Evolutionary conservation across 2,329 filamentous ascomycete genomes (phyloP).

Genomic region (Verticillium longisporum): DNA sequence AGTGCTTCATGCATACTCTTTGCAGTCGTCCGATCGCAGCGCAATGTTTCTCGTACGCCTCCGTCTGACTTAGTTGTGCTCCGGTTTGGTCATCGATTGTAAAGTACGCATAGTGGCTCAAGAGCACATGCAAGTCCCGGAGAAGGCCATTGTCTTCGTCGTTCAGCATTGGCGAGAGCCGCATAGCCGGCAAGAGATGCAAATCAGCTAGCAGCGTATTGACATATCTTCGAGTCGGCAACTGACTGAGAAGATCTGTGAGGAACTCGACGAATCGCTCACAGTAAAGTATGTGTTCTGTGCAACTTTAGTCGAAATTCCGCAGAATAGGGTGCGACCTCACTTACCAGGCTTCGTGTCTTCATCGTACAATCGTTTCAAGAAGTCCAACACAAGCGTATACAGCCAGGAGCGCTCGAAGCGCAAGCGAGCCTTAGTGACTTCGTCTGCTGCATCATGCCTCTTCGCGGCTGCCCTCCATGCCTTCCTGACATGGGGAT

Average conservation of each 20-base stretch:
- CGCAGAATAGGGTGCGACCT: not conserved
- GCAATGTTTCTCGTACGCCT: conserved; percentile 77
- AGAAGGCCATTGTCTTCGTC: conserved; percentile 69
- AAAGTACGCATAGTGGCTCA: conserved; percentile 83
- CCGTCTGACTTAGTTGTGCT: conserved; percentile 61
- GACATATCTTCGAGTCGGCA: conserved; percentile 89
- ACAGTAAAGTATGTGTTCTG: conserved; percentile 71
- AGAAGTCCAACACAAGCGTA: conserved; percentile 75
- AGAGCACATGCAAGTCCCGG: conserved; percentile 71
- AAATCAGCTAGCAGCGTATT: conserved; percentile 83
- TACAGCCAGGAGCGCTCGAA: conserved; percentile 96
- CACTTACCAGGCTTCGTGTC: conserved; percentile 37
- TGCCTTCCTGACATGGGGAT: conserved; percentile 72
- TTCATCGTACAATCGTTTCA: conserved; percentile 62
- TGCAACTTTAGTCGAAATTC: conserved; percentile 17
- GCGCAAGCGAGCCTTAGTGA: conserved; percentile 68
- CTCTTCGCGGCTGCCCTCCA: conserved; percentile 85
- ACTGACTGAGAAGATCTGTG: conserved; percentile 83
- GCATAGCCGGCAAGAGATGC: conserved; percentile 71
- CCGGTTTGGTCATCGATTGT: conserved; percentile 88
- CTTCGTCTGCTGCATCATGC: conserved; percentile 79
- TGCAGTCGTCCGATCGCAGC: conserved; percentile 72
- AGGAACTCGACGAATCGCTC: conserved; percentile 91
- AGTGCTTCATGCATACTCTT: conserved; percentile 68
- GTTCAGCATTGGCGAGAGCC: conserved; percentile 70